Conservation (phyloP, 257 asterid species). For the Primulina huaijiensis region DNA sequence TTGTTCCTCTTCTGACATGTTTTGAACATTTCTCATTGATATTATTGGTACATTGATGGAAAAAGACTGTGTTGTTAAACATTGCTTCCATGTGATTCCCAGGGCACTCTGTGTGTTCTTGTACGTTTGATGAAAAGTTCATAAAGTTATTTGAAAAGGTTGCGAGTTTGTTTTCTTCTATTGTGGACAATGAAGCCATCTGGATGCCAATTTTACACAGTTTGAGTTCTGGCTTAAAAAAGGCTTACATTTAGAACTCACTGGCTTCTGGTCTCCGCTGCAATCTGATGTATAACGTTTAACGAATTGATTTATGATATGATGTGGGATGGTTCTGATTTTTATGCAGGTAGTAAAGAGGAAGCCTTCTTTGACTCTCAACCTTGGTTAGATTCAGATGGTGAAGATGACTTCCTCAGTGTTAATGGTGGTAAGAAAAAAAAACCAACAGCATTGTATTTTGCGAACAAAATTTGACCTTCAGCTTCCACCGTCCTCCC, state of each 20-base stretch:
- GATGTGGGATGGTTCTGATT: conserved; percentile 20
- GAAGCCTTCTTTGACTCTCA: conserved; percentile 72
- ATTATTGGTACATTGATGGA: background rate
- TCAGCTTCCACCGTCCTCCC: background rate
- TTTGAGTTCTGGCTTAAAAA: background rate
- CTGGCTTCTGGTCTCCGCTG: background rate
- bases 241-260: background rate
- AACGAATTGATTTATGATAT: conserved; percentile 6
- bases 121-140: background rate
- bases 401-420: conserved; percentile 75
- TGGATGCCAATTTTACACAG: background rate
- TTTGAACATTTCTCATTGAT: no score
- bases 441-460: background rate
- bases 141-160: background rate
- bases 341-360: conserved; percentile 63
- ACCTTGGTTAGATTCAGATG: conserved; percentile 74
- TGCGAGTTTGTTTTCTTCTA: background rate
- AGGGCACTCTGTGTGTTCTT: conserved; percentile 1
- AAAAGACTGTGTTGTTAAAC: background rate
- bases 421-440: conserved; percentile 71
- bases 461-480: background rate
- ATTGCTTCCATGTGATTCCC: background rate
- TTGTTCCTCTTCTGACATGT: background rate
- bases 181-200: background rate
- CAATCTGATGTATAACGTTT: background rate